Evolutionary conservation across 1,284 basidiomycete species (phyloP).

Genomic region (Papiliotrema flavescens): DNA sequence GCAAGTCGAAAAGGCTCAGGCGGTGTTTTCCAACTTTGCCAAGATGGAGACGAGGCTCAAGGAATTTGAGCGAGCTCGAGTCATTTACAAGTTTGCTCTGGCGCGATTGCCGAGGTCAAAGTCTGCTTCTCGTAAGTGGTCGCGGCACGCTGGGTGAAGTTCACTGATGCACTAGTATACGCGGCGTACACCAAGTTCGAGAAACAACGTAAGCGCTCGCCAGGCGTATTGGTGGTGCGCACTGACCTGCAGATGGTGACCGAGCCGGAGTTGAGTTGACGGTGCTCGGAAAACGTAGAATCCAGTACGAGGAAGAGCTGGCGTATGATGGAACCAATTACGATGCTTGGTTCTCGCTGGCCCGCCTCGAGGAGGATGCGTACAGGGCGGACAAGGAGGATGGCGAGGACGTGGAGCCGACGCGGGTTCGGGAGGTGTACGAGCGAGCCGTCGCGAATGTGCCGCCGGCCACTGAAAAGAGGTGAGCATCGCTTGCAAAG

Average conservation of each 20-base stretch:
- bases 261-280: conserved; percentile 85
- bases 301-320: conserved; percentile 95
- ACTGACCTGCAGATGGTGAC: conserved; percentile 60
- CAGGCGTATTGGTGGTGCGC: background rate
- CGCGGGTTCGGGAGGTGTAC: conserved; percentile 84
- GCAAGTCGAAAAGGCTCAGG: conserved; percentile 94
- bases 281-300: conserved; percentile 90
- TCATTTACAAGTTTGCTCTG: conserved; percentile 98
- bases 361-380: conserved; percentile 87
- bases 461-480: conserved; percentile 62
- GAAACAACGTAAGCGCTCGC: conserved; percentile 66
- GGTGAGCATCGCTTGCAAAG: conserved; percentile 45
- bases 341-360: conserved; percentile 97
- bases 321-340: conserved; percentile 86
- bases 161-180: conserved; percentile 53
- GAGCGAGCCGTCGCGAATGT: conserved; percentile 95
- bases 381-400: conserved; percentile 71
- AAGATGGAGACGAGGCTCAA: conserved; percentile 96
- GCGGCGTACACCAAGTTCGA: conserved; percentile 94
- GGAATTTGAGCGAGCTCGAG: conserved; percentile 92
- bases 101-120: conserved; percentile 86
- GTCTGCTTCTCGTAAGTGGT: conserved; percentile 56
- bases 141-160: background rate
- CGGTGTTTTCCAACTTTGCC: conserved; percentile 91
- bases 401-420: conserved; percentile 57